Evolutionary conservation across 192 early-diverging fungal species (phyloP).

Genomic region (Rhizoclosmatium globosum): DNA sequence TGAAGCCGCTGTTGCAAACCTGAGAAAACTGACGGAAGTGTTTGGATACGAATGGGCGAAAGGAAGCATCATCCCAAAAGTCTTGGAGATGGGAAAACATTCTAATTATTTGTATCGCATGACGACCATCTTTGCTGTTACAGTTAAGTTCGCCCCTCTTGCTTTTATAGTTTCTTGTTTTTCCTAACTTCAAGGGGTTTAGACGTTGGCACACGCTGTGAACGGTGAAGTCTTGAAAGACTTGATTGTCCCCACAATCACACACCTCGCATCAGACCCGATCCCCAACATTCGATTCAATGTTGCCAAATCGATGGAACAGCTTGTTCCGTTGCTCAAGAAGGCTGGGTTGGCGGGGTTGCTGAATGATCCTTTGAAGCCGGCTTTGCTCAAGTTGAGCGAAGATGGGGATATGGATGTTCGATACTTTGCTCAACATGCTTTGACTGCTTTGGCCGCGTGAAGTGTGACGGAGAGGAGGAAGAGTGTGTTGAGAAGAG

Average conservation of each 20-base stretch:
- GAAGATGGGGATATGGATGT: conserved; percentile 95
- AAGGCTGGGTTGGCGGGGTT: conserved; percentile 70
- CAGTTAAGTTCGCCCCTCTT: conserved; percentile 63
- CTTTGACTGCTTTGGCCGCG: conserved; percentile 44
- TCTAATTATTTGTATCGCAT: conserved; percentile 98
- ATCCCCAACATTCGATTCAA: conserved; percentile 99
- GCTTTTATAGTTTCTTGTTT: conserved; percentile 7
- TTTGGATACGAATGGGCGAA: conserved; percentile 99
- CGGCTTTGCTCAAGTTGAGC: conserved; percentile 82
- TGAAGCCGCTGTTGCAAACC: conserved; percentile 94
- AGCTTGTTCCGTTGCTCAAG: conserved; percentile 79
- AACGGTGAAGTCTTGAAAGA: conserved; percentile 89
- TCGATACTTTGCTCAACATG: conserved; percentile 87
- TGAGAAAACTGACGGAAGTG: conserved; percentile 94
- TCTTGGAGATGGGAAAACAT: conserved; percentile 87
- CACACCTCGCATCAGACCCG: conserved; percentile 84
- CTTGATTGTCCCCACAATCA: conserved; percentile 87
- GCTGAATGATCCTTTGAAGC: conserved; percentile 76
- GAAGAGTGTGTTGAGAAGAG: no score
- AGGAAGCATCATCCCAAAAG: conserved; percentile 91
- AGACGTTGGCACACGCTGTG: conserved; percentile 88
- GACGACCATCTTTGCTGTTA: conserved; percentile 97
- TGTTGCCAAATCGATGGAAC: conserved; percentile 93
- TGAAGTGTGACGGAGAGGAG: neutral
- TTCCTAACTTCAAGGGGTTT: conserved; percentile 12